Conservation (phyloP, 1,284 basidiomycete species). For the Schizophyllum commune region DNA sequence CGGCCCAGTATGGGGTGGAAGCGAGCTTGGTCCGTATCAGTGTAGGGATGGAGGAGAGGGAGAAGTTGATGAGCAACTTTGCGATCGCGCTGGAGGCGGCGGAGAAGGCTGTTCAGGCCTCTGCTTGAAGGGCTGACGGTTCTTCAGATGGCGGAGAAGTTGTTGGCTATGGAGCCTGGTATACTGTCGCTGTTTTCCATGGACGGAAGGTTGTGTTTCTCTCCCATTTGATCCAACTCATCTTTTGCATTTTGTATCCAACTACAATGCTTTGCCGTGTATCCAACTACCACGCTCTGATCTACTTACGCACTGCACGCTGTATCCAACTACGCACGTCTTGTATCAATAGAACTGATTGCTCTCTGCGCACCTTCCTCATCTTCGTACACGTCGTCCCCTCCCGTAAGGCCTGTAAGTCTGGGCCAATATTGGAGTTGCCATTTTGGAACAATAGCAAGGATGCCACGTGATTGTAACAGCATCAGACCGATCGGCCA, state of each 20-base stretch:
- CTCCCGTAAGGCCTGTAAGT: no score
- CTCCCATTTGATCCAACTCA: slow-evolving; percentile 15
- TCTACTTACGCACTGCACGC: neutral
- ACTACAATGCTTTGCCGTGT: slow-evolving; percentile 18
- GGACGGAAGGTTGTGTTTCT: slow-evolving; percentile 1
- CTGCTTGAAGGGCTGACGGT: neutral
- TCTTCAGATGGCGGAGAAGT: neutral
- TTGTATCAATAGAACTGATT: neutral
- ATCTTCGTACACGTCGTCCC: no score
- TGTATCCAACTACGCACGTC: neutral
- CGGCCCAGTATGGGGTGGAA: slow-evolving; percentile 75
- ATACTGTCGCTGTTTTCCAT: slow-evolving; percentile 5
- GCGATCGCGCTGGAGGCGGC: slow-evolving; percentile 62
- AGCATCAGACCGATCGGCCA: no score
- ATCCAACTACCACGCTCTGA: slow-evolving; percentile 16
- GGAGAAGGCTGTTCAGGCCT: slow-evolving; percentile 29
- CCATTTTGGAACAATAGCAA: no score
- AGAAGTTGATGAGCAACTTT: slow-evolving; percentile 56
- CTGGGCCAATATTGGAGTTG: no score
- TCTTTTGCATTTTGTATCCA: slow-evolving; percentile 15
- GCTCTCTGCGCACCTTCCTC: no score
- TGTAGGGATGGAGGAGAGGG: slow-evolving; percentile 83
- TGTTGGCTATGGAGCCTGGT: slow-evolving; percentile 5
- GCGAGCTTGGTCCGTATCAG: slow-evolving; percentile 80
- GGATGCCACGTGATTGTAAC: no score